Evolutionary conservation across 1,284 basidiomycete genomes (phyloP).

Genomic region (Anthracocystis setariae): DNA sequence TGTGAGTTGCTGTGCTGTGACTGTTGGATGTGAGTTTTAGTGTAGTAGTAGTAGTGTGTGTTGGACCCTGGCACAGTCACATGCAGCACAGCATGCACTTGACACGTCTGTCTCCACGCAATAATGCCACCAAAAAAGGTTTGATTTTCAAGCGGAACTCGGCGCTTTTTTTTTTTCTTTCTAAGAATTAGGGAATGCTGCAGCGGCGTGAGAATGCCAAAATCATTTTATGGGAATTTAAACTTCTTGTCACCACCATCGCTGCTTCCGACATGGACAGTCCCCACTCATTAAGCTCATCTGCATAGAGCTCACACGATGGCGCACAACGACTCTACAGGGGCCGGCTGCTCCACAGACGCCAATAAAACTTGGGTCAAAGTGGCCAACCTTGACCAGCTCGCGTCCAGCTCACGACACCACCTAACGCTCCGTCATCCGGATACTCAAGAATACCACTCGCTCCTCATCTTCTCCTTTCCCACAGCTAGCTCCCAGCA

Average conservation of each 20-base stretch:
- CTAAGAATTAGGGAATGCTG: too few relatives aligned
- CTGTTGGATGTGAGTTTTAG: too few relatives aligned
- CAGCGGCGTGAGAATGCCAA: too few relatives aligned
- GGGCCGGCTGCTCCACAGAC: conserved; percentile 8
- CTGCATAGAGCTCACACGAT: conserved; percentile 3
- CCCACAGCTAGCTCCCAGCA: conserved; percentile 14
- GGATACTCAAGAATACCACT: conserved; percentile 52
- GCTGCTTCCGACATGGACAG: neutral
- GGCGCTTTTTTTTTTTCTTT: too few relatives aligned
- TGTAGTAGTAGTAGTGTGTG: too few relatives aligned
- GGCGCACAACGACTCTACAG: neutral
- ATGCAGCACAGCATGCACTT: too few relatives aligned
- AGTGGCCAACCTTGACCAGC: conserved; percentile 20
- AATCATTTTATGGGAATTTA: too few relatives aligned
- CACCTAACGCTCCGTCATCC: conserved; percentile 57
- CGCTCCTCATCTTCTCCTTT: conserved; percentile 60
- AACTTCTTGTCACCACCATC: conserved; percentile 1
- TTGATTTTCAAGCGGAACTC: too few relatives aligned
- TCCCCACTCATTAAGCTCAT: neutral
- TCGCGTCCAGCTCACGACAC: conserved; percentile 53
- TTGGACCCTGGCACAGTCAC: too few relatives aligned
- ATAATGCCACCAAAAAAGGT: too few relatives aligned
- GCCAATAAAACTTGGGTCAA: conserved; percentile 22
- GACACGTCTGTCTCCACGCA: too few relatives aligned
- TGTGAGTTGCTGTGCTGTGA: too few relatives aligned